Evolutionary conservation across 345 rosid genomes (phyloP), one percentile per base, ranked within the genome.

Genomic region (Anastatica hierochuntica): DNA sequence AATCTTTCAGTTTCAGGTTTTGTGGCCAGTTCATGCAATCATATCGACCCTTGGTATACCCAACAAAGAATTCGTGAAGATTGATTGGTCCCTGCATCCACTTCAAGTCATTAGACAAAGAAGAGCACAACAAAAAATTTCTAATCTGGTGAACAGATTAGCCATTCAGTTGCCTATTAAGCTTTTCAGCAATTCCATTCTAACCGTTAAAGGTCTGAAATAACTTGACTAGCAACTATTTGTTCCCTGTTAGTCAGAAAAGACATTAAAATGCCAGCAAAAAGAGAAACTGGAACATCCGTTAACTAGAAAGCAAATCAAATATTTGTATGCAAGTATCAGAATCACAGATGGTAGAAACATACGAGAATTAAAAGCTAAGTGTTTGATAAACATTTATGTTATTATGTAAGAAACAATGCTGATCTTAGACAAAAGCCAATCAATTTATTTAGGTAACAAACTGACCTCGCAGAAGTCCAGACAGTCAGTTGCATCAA

Each of bases 1-100:
- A 86, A 41, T 86, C 95, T 74, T 81, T 83, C 65, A 90, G 68
- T 60, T 86, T 85, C 63, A 81, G 51, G 53, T 80, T 51, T 35
- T 20, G 74, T 45, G 94, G 95, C 95, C 97, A 86, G 5, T 0
- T 20, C 45, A 17, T 1, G 0, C 0, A 0, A 46, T 80, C 86
- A 59, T 4, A 69, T n/a, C 59, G 53, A 14, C 79, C 81, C 0
- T 53, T n/a, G 2, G 56, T 20, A 47, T 88, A 88, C 19, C 86
- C 95, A 1, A 14, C 31, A 58, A 83, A 83, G 69, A 88, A 88
- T 29, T 70, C 37, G 33, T 57, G 77, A 20, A 79, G 74, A 56
- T 77, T 76, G 33, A 82, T 13, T 1, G 63, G 43, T 12, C 4
- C 77, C 95, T 85, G 78, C 79, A 68, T 71, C 20, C 14, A 36